A percentile compares a stretch with the other conserved stretches of the same genome.
Evolutionary conservation across 345 rosid species (phyloP).

Genomic region (Hibiscus mutabilis): DNA sequence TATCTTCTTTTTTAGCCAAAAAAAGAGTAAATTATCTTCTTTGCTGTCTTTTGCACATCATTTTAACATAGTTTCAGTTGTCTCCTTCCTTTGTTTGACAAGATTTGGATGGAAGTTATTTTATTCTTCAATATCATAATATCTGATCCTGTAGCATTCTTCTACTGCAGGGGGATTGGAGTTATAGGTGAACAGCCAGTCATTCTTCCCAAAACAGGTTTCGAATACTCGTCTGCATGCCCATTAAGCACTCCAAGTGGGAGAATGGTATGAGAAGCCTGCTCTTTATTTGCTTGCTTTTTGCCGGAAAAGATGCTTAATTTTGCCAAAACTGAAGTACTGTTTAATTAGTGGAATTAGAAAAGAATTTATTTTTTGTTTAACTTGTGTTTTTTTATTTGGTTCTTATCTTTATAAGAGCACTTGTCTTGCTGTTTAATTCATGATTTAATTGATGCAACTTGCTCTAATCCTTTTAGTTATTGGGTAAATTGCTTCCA

Average conservation of each 20-base stretch:
- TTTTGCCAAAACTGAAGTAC: neutral
- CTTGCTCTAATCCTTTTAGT: neutral
- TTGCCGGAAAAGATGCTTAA: neutral
- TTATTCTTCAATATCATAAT: neutral
- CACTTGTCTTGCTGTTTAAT: neutral
- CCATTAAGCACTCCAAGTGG: slow-evolving; percentile 57
- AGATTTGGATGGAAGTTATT: neutral
- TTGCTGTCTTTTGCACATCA: neutral
- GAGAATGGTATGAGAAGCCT: slow-evolving; percentile 45
- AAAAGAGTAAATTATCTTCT: neutral
- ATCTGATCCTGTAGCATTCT: neutral
- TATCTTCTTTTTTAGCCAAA: too few relatives aligned
- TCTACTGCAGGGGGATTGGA: slow-evolving; percentile 52
- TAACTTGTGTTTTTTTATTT: neutral
- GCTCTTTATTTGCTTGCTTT: neutral
- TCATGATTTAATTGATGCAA: neutral
- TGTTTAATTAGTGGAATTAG: neutral
- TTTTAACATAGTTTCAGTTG: neutral
- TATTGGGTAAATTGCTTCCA: neutral
- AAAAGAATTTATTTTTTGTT: neutral
- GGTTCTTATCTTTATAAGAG: neutral
- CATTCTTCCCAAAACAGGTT: slow-evolving; percentile 57
- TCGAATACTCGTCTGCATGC: slow-evolving; percentile 79
- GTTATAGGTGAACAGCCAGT: slow-evolving; percentile 80
- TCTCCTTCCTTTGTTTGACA: neutral